Conservation (phyloP, 169 alveolate genomes). For the Hepatocystis sp. region DNA sequence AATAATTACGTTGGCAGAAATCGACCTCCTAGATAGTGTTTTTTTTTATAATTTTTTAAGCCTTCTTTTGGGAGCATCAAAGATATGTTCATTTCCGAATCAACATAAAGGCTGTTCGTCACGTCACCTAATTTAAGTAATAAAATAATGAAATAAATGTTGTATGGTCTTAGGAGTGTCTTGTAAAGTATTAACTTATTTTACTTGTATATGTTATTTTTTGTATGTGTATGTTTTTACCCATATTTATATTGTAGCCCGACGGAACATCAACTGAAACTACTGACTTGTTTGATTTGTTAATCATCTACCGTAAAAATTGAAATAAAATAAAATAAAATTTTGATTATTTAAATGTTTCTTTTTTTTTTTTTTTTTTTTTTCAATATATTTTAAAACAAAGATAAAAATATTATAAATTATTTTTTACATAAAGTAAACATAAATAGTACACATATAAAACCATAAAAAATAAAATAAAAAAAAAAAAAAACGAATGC, state of each 20-base stretch:
- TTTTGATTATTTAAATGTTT: no score
- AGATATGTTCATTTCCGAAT: conserved; percentile 62
- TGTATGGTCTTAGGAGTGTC: no score
- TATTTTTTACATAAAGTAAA: no score
- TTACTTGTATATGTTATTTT: not conserved
- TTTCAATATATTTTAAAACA: no score
- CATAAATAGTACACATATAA: not conserved
- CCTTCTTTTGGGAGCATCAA: conserved; percentile 73
- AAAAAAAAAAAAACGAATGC: not conserved
- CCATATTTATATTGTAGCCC: conserved; percentile 91
- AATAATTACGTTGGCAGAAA: conserved; percentile 34
- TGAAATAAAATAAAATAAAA: not conserved
- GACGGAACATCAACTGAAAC: conserved; percentile 93
- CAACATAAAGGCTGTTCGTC: conserved; percentile 15
- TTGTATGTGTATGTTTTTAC: conserved; percentile 69
- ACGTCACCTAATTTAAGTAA: conserved; percentile 8
- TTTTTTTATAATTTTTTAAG: conserved; percentile 30
- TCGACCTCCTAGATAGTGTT: conserved; percentile 69
- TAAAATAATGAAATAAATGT: not conserved
- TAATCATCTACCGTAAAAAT: conserved; percentile 78
- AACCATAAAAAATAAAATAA: not conserved
- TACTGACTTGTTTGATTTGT: conserved; percentile 78
- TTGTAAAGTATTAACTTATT: no score
- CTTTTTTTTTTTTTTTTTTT: no score
- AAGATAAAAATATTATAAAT: no score